phyloP scores from a whole-genome alignment of 2,329 filamentous ascomycete genomes.

The Fusarium beomiforme region DNA sequence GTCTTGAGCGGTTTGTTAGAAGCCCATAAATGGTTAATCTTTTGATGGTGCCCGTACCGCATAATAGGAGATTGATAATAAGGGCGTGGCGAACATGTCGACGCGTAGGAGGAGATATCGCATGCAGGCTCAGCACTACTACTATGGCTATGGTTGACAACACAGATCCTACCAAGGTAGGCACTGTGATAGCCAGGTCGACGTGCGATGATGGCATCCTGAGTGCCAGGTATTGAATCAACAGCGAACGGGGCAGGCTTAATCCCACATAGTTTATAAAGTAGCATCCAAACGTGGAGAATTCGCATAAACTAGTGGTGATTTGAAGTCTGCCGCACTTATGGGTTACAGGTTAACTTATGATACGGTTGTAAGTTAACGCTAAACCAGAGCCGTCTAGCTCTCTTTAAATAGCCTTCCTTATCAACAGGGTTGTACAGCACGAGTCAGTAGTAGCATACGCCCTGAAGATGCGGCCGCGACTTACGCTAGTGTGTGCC shows the following conservation, averaged over 20 bases:
- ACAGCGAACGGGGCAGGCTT: not conserved
- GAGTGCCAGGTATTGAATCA: not conserved
- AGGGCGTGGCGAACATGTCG: not conserved
- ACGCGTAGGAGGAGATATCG: not conserved
- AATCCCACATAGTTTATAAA: not conserved
- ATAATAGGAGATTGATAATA: not conserved
- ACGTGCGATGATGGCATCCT: not conserved
- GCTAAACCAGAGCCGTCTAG: not conserved
- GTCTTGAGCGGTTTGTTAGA: not conserved
- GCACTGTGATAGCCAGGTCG: not conserved
- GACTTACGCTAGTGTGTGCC: not conserved
- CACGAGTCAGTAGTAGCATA: not conserved
- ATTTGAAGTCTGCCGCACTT: not conserved
- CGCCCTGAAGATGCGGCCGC: not conserved
- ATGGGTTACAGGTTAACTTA: not conserved
- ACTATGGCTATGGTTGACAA: not conserved
- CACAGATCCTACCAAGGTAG: not conserved
- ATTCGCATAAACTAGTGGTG: not conserved
- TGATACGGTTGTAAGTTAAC: not conserved
- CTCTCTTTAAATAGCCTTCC: too few species aligned
- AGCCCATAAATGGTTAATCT: not conserved
- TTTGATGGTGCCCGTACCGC: not conserved
- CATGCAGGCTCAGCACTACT: not conserved
- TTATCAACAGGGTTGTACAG: not conserved
- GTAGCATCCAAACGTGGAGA: not conserved